Conservation (phyloP, 768 basidiomycete species). For the Hypholoma fasciculare region DNA sequence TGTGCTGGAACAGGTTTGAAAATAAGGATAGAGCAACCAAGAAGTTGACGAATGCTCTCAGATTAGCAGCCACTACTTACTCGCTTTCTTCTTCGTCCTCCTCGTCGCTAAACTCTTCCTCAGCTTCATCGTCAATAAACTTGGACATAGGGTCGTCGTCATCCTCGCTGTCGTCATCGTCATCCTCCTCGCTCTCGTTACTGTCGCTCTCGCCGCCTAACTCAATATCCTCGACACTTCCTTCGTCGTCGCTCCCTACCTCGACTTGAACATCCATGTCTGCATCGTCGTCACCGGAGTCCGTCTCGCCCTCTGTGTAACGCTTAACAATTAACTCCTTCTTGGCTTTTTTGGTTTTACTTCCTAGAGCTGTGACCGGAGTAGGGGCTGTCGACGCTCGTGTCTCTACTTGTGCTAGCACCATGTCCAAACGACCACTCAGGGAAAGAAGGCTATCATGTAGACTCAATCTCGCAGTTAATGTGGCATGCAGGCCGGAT, state of each 20-base stretch:
- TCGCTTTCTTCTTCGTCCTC: constrained; percentile 59
- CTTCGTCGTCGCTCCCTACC: constrained; percentile 55
- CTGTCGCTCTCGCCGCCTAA: constrained; percentile 63
- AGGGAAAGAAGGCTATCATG: constrained; percentile 85
- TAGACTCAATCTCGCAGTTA: constrained; percentile 76
- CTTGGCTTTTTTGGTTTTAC: constrained; percentile 29
- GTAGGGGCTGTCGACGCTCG: constrained; percentile 73
- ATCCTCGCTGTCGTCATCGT: constrained; percentile 51
- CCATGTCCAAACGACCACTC: constrained; percentile 90
- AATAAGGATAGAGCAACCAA: background rate
- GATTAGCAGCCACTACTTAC: constrained; percentile 30
- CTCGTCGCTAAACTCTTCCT: constrained; percentile 48
- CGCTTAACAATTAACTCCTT: constrained; percentile 40
- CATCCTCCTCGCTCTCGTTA: constrained; percentile 62
- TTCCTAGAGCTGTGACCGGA: constrained; percentile 43
- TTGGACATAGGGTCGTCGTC: constrained; percentile 41
- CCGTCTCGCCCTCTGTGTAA: constrained; percentile 84
- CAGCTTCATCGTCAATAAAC: constrained; percentile 66
- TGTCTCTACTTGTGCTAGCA: constrained; percentile 91
- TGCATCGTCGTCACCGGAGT: constrained; percentile 48
- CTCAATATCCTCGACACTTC: constrained; percentile 79
- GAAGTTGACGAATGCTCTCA: background rate
- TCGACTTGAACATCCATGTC: constrained; percentile 70
- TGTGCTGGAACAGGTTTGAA: background rate
- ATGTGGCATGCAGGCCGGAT: constrained; percentile 78